Base-by-base conservation (phyloP, 2,329 filamentous ascomycete genomes). In the Exophiala alcalophila region DNA sequence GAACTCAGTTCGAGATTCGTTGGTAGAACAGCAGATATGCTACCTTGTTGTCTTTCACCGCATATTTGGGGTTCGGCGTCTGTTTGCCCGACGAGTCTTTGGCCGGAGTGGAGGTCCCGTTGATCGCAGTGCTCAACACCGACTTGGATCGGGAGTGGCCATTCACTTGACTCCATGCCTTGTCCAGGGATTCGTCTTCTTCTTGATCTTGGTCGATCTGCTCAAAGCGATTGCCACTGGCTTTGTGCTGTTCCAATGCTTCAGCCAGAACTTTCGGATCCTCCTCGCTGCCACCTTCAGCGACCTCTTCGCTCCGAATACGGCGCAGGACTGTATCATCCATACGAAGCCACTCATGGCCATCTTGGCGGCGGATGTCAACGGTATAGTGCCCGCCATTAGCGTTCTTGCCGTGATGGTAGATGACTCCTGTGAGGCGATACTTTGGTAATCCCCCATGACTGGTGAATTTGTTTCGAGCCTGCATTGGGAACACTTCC, bases 21-120 rank as follows among this genome's bases (percentile, higher is more conserved):
- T 96, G 84, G 65, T 98, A 98, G 69, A 98, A 94, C 60, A 98
- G 70, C 54, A 98, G 80, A 67, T 98, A 98, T 3, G 92, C 92
- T 45, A 96, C 91, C 74, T 94, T 95, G 74, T 91, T 95, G 65
- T 97, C 91, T 66, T 87, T 88, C 61, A 86, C 66, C 12, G 74
- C 74, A 57, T 81, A 80, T 64, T 66, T 63, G 42, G 65, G 65
- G 31, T 67, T 79, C 73, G 62, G 71, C 50, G 65, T 80, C 65
- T 67, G 78, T 74, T 59, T 72, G 53, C 70, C 78, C 74, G 68
- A 72, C 68, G 68, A 66, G 21, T 72, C 67, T 15, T 71, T 71
- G 32, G 65, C 67, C 30, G 73, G 72, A 5, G 74, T 81, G 28
- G 71, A 66, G 16, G 70, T 72, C 26, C 83, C 84, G 57, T 90